Base-by-base conservation (phyloP, 2,329 filamentous ascomycete species). In the Pseudogymnoascus sp. region DNA sequence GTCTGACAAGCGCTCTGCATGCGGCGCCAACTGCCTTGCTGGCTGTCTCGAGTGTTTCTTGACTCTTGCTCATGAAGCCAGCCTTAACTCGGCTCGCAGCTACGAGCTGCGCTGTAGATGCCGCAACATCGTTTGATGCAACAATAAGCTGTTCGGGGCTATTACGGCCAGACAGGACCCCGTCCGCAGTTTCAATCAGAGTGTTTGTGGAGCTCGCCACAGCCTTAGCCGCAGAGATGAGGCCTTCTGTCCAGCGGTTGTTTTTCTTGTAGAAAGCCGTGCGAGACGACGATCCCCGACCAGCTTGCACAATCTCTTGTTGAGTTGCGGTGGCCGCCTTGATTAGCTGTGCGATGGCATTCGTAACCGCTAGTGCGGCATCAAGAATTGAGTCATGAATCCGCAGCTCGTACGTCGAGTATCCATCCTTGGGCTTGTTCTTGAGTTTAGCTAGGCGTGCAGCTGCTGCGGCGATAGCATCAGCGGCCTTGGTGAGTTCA, bases 251-350 rank as follows among this genome's bases (percentile, higher is more conserved):
- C 94, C 94, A 99, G 60, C 94, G 86, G 78, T 97, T 99, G 83
- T 99, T 97, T 81, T 97, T 97, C 83, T 97, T 97, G 86, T 99
- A 99, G 76, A 99, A 99, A 25, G 92, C 92, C 1, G 92, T 95
- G 63, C 87, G 85, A 48, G 91, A 95, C 60, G 90, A 90, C 27
- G 87, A 89, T 36, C 94, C 94, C 18, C 90, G 87, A 6, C 94
- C 94, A 65, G 96, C 91, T 67, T 92, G 87, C 45, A 99, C 94
- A 72, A 99, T 99, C 77, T 99, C 94, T 73, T 96, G 87, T 74
- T 99, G 94, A 1, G 93, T 95, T 15, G 83, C 86, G 0, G 93
- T 95, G 5, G 94, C 94, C 0, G 94, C 94, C 76, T 94, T 93
- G 80, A 99, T 97, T 63, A 99, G 84, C 73, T 90, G 88, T 0